Evolutionary conservation across 2,329 filamentous ascomycete species (phyloP).

Genomic region (Fusarium miscanthi): DNA sequence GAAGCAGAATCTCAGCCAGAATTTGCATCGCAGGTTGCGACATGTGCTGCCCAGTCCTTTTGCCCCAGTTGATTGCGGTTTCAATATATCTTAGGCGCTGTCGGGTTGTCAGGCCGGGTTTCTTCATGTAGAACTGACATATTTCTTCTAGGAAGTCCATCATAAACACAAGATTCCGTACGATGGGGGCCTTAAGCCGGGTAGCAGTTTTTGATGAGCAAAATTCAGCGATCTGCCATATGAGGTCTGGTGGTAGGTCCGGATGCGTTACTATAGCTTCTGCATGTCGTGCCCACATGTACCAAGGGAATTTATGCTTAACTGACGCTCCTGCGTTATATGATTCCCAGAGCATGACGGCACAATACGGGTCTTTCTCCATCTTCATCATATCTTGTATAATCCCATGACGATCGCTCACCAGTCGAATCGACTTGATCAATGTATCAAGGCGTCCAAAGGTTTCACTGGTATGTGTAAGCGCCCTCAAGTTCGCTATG

Average conservation of each 20-base stretch:
- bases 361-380: slow-evolving; percentile 1
- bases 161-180: slow-evolving; percentile 11
- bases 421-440: slow-evolving; percentile 8
- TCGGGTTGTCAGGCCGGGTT: slow-evolving; percentile 45
- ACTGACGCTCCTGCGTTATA: slow-evolving; percentile 11
- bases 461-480: slow-evolving; percentile 5
- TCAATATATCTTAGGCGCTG: slow-evolving; percentile 48
- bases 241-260: slow-evolving; percentile 29
- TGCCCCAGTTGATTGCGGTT: slow-evolving; percentile 41
- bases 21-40: slow-evolving; percentile 44
- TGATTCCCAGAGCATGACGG: slow-evolving; percentile 18
- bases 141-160: slow-evolving; percentile 48
- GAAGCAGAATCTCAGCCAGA: slow-evolving; percentile 44
- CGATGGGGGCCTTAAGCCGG: neutral
- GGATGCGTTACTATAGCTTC: slow-evolving; percentile 50
- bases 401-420: neutral
- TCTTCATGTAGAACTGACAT: slow-evolving; percentile 46
- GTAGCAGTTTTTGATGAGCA: slow-evolving; percentile 3
- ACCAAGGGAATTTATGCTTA: slow-evolving; percentile 48
- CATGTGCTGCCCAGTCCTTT: slow-evolving; percentile 38
- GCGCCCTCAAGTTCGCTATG: slow-evolving; percentile 3
- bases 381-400: slow-evolving; percentile 9
- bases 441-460: slow-evolving; percentile 22
- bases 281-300: slow-evolving; percentile 48
- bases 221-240: slow-evolving; percentile 48